These are phyloP conservation scores for Iodosphaeria phyllophila DNA, from an alignment of 2,329 filamentous ascomycete species.

Conservation along the genomic window DNA sequence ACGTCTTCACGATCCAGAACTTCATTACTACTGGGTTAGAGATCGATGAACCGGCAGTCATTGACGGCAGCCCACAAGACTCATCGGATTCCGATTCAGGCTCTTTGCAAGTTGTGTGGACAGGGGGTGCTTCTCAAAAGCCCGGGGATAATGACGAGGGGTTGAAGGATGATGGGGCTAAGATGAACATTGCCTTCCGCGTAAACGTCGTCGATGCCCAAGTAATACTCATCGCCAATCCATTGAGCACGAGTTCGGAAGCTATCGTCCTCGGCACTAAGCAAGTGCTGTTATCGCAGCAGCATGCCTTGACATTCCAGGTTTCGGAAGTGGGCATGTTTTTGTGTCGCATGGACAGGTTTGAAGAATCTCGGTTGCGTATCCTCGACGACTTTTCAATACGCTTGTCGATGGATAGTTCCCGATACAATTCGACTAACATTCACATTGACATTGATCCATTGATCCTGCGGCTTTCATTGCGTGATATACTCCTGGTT, in stretches of 20 bases:
- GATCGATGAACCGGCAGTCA: constrained; percentile 37
- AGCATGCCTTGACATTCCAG: constrained; percentile 85
- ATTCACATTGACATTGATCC: constrained; percentile 84
- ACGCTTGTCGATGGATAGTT: constrained; percentile 68
- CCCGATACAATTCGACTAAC: constrained; percentile 43
- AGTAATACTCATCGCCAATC: constrained; percentile 90
- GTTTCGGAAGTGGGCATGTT: constrained; percentile 96
- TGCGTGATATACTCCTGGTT: constrained; percentile 86
- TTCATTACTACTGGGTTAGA: constrained; percentile 61
- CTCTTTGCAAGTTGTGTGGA: constrained; percentile 31
- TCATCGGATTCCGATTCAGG: constrained; percentile 40
- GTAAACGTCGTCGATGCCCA: constrained; percentile 93
- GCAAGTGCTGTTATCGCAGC: constrained; percentile 79
- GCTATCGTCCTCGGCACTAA: constrained; percentile 91
- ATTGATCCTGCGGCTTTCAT: constrained; percentile 70
- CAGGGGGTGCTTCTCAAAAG: constrained; percentile 16
- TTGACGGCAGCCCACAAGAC: constrained; percentile 34
- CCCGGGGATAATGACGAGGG: constrained; percentile 7
- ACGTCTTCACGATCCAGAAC: constrained; percentile 73
- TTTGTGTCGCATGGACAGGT: constrained; percentile 92
- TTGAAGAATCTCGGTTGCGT: constrained; percentile 73
- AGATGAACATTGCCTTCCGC: constrained; percentile 73
- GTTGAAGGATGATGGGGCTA: constrained; percentile 19
- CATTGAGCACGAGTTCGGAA: constrained; percentile 74
- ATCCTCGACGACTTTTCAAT: constrained; percentile 96